phyloP scores from a whole-genome alignment of 331 rosid genomes.

The Acacia pycnantha region DNA sequence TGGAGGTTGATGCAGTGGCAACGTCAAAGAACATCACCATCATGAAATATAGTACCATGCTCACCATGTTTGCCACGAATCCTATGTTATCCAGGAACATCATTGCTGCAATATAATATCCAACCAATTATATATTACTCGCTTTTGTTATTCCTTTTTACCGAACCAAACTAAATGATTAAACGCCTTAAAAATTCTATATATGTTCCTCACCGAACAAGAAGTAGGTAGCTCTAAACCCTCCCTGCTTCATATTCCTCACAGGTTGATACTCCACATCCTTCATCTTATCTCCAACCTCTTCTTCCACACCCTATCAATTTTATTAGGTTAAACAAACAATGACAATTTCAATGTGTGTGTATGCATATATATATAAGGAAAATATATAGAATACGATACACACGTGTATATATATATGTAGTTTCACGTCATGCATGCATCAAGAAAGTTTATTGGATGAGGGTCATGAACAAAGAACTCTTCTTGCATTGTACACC shows the following conservation, averaged over 20 bases:
- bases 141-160: neutral
- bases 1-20: constrained; percentile 47
- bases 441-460: neutral
- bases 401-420: neutral
- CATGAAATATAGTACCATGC: constrained; percentile 54
- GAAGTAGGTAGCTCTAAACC: neutral
- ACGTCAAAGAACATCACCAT: constrained; percentile 43
- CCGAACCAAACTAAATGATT: neutral
- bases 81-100: constrained; percentile 52
- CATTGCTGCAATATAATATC: constrained; percentile 33
- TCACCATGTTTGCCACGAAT: constrained; percentile 66
- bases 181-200: neutral
- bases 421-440: neutral
- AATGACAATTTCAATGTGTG: neutral
- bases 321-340: neutral
- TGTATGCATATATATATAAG: neutral
- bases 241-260: neutral
- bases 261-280: neutral
- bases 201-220: neutral
- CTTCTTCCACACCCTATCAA: neutral
- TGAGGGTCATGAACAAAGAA: neutral
- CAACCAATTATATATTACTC: neutral
- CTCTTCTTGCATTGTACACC: neutral
- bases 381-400: neutral
- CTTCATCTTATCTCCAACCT: neutral